phyloP scores from a whole-genome alignment of 371 early-diverging fungal species.

The Mortierella sp. region DNA sequence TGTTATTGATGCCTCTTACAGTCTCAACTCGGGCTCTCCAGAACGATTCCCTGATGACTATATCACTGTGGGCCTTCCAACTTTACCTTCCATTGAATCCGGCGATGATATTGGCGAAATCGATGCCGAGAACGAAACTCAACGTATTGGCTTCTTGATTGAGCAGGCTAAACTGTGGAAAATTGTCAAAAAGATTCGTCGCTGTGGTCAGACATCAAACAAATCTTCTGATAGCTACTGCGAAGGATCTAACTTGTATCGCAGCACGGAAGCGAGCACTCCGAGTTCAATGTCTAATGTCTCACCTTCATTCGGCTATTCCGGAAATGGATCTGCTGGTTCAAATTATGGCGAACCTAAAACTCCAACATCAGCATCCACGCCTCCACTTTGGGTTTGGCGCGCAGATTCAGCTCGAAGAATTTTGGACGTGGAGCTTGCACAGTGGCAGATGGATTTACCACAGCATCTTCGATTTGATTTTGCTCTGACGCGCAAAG shows the following conservation, averaged over 20 bases:
- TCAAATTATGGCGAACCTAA: constrained; percentile 4
- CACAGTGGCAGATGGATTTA: constrained; percentile 55
- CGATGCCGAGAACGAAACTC: constrained; percentile 47
- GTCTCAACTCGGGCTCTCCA: constrained; percentile 47
- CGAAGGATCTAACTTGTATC: constrained; percentile 35
- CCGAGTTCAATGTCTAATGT: constrained; percentile 1
- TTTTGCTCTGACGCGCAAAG: constrained; percentile 33
- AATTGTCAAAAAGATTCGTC: constrained; percentile 56
- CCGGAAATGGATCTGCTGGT: not conserved
- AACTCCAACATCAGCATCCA: not conserved
- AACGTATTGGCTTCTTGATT: constrained; percentile 46
- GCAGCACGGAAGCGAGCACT: not conserved
- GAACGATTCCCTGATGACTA: constrained; percentile 54
- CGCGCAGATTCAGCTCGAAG: constrained; percentile 51
- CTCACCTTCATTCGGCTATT: constrained; percentile 10
- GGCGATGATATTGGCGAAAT: constrained; percentile 53
- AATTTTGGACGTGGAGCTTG: constrained; percentile 52
- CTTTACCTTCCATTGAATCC: constrained; percentile 27
- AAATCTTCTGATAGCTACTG: constrained; percentile 29
- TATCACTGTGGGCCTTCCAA: constrained; percentile 44
- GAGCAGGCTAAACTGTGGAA: constrained; percentile 57
- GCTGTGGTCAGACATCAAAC: constrained; percentile 53
- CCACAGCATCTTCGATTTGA: constrained; percentile 48
- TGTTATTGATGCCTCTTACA: constrained; percentile 52
- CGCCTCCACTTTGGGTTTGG: constrained; percentile 51